phyloP scores from a whole-genome alignment of 1,284 basidiomycete genomes.

The Cystobasidium sp. region DNA sequence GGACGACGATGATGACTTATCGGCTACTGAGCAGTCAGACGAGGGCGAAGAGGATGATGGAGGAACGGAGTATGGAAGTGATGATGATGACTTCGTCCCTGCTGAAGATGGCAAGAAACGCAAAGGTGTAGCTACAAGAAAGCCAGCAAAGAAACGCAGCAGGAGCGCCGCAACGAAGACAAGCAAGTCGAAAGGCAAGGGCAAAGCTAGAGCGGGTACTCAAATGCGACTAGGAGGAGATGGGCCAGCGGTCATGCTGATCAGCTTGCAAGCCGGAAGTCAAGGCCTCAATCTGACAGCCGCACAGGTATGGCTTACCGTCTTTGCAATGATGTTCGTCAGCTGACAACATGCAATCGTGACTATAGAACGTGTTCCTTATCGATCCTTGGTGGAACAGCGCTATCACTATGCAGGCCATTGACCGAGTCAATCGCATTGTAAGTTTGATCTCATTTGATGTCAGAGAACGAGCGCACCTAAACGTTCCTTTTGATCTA shows the following conservation, averaged over 20 bases:
- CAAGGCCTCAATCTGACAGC: constrained; percentile 55
- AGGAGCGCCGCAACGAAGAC: constrained; percentile 32
- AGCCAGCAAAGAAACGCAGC: constrained; percentile 1
- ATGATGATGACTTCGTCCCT: constrained; percentile 19
- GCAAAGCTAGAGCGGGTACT: constrained; percentile 40
- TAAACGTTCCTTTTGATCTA: background rate
- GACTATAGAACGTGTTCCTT: constrained; percentile 51
- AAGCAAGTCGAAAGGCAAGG: constrained; percentile 30
- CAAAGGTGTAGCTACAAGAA: background rate
- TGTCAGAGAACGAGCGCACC: background rate
- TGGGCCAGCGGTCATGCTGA: constrained; percentile 51
- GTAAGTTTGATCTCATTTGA: background rate
- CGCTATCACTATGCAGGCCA: constrained; percentile 55
- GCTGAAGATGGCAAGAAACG: background rate
- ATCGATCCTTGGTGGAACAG: constrained; percentile 55
- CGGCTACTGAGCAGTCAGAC: constrained; percentile 10
- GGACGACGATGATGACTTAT: background rate
- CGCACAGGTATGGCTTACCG: constrained; percentile 44
- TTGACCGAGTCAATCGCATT: constrained; percentile 50
- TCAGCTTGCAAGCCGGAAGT: constrained; percentile 53
- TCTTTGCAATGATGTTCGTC: background rate
- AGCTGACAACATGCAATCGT: background rate
- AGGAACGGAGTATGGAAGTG: background rate
- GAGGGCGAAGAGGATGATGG: background rate
- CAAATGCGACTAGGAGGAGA: background rate